These are phyloP conservation scores for Candida ovalis DNA, from an alignment of 805 yeast genomes.

Conservation along the genomic window DNA sequence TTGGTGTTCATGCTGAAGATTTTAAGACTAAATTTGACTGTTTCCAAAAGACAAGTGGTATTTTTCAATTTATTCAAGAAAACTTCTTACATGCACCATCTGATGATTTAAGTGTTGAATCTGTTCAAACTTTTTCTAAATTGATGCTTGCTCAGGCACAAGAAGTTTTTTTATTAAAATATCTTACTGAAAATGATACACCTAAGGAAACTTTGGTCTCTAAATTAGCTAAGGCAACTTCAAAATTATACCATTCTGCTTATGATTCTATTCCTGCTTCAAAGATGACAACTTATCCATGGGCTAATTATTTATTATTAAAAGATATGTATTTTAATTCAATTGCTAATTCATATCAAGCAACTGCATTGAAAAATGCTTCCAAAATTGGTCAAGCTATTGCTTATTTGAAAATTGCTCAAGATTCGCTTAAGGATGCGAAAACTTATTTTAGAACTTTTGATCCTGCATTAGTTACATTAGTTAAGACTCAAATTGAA, in stretches of 20 bases:
- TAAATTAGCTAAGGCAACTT: conserved; percentile 64
- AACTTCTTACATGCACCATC: conserved; percentile 89
- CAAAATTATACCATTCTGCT: conserved; percentile 52
- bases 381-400: conserved; percentile 75
- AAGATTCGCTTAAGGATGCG: conserved; percentile 32
- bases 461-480: conserved; percentile 30
- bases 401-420: conserved; percentile 40
- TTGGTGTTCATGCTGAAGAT: conserved; percentile 41
- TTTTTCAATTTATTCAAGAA: conserved; percentile 66
- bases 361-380: conserved; percentile 47
- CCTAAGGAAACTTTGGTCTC: conserved; percentile 69
- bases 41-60: conserved; percentile 76
- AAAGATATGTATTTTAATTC: conserved; percentile 56
- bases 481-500: conserved; percentile 19
- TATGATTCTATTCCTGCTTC: conserved; percentile 39
- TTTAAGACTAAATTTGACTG: conserved; percentile 56
- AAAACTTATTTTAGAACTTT: conserved; percentile 15
- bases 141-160: conserved; percentile 86
- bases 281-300: conserved; percentile 32
- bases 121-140: conserved; percentile 58
- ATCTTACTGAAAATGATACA: conserved; percentile 40
- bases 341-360: conserved; percentile 57
- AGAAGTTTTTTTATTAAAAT: conserved; percentile 70
- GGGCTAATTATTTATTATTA: conserved; percentile 49
- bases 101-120: conserved; percentile 65